These are phyloP conservation scores for Gonium pectorale DNA, from an alignment of 139 green algal species.

Conservation along the genomic window DNA sequence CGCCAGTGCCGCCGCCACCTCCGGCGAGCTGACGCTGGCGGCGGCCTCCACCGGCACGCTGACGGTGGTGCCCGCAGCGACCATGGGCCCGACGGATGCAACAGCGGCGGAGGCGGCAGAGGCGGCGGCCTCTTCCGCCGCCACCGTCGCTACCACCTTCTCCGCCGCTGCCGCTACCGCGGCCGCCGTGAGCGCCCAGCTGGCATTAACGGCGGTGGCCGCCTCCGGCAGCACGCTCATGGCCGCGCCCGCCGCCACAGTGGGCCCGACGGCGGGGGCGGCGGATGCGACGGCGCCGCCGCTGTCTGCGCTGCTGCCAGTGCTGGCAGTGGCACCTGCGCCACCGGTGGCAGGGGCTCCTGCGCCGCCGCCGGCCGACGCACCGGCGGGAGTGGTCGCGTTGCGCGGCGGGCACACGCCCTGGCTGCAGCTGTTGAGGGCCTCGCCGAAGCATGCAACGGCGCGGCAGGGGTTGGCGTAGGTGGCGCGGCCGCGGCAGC, in stretches of 20 bases:
- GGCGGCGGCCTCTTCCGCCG: background rate
- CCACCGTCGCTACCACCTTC: background rate
- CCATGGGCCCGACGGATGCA: too few relatives aligned
- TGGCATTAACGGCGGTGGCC: background rate
- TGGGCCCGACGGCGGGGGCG: background rate
- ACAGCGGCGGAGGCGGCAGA: too few relatives aligned
- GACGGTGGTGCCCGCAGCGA: too few relatives aligned
- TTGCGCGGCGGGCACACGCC: background rate
- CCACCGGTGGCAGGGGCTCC: background rate
- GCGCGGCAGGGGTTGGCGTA: constrained; percentile 14
- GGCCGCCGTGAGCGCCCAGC: background rate
- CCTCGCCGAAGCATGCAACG: background rate
- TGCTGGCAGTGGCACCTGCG: background rate
- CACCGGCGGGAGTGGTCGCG: background rate
- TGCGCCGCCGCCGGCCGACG: background rate
- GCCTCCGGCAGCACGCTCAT: too few relatives aligned
- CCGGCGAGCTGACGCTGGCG: too few relatives aligned
- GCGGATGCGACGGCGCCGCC: background rate
- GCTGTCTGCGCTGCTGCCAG: background rate
- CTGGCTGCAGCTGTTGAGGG: background rate
- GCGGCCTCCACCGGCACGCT: too few relatives aligned
- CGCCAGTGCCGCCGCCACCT: too few relatives aligned
- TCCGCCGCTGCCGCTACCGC: background rate
- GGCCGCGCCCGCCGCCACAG: background rate
- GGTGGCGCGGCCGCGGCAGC: constrained; percentile 24